phyloP scores from a whole-genome alignment of 805 yeast genomes.

The Vanderwaltozyma polyspora region DNA sequence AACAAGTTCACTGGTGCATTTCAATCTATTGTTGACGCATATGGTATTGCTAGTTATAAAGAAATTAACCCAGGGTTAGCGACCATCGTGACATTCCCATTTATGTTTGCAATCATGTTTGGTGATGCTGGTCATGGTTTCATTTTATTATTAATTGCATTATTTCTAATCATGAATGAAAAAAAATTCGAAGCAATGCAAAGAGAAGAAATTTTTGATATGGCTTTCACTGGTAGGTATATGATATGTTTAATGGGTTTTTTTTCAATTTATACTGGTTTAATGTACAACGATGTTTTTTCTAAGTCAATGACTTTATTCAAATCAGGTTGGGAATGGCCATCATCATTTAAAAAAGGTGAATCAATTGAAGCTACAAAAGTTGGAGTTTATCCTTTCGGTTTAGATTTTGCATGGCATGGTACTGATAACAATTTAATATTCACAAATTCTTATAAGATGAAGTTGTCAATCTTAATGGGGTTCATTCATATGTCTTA shows the following conservation, averaged over 20 bases:
- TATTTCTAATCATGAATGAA: constrained; percentile 63
- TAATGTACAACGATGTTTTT: constrained; percentile 86
- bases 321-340: constrained; percentile 91
- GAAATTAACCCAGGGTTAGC: constrained; percentile 96
- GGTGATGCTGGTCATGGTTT: constrained; percentile 98
- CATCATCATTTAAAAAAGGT: constrained; percentile 57
- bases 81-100: constrained; percentile 90
- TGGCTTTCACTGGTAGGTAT: constrained; percentile 92
- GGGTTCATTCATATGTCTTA: constrained; percentile 93
- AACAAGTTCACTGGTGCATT: constrained; percentile 90
- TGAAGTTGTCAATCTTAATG: constrained; percentile 91
- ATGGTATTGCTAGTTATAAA: constrained; percentile 85
- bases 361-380: constrained; percentile 56
- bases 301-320: constrained; percentile 85
- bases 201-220: constrained; percentile 89
- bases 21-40: constrained; percentile 89
- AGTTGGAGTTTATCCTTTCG: constrained; percentile 66
- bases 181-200: constrained; percentile 52
- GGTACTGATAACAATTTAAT: constrained; percentile 86
- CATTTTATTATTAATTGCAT: constrained; percentile 64
- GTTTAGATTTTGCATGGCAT: constrained; percentile 94
- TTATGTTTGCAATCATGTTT: constrained; percentile 98
- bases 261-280: constrained; percentile 92
- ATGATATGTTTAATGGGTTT: constrained; percentile 84
- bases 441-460: constrained; percentile 90